Percentiles rank a stretch among this genome's conserved stretches.
Evolutionary conservation across 306 rosid species (phyloP).

Genomic region (Sphenostylis stenocarpa): DNA sequence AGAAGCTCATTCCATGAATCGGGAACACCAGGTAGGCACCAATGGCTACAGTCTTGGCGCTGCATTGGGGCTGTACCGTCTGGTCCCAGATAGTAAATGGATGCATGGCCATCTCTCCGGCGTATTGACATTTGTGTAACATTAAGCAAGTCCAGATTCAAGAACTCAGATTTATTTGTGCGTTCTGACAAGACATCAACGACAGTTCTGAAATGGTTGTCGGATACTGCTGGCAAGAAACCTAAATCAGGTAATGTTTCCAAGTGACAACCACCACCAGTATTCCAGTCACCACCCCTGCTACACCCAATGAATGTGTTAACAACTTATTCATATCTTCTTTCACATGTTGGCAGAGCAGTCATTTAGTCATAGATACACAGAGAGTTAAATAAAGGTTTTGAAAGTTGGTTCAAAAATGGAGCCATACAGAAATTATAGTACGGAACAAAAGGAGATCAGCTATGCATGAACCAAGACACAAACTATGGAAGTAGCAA

Average conservation of each 20-base stretch:
- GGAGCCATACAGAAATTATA: not conserved
- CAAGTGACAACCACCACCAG: conserved; percentile 85
- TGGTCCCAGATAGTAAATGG: conserved; percentile 64
- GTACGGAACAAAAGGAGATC: conserved; percentile 12
- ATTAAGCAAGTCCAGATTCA: conserved; percentile 62
- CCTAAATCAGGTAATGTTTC: conserved; percentile 75
- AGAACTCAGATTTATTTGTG: conserved; percentile 36
- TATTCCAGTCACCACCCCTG: conserved; percentile 90
- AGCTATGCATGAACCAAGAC: conserved; percentile 4
- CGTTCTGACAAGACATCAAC: conserved; percentile 50
- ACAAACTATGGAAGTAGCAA: not conserved
- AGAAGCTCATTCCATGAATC: conserved; percentile 93
- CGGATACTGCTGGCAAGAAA: conserved; percentile 35
- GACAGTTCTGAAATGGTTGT: conserved; percentile 45
- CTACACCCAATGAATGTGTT: conserved; percentile 28
- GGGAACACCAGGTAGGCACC: conserved; percentile 97
- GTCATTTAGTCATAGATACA: not conserved
- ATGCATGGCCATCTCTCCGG: conserved; percentile 88
- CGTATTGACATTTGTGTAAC: conserved; percentile 66
- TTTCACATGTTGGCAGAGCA: not conserved
- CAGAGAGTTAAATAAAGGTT: not conserved
- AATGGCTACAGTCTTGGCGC: conserved; percentile 92
- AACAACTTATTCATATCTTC: conserved; percentile 18
- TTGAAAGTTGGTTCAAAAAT: not conserved
- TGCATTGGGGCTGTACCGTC: conserved; percentile 52